Evolutionary conservation across 495 filamentous ascomycete species (phyloP).

Genomic region (Lophium mytilinum): DNA sequence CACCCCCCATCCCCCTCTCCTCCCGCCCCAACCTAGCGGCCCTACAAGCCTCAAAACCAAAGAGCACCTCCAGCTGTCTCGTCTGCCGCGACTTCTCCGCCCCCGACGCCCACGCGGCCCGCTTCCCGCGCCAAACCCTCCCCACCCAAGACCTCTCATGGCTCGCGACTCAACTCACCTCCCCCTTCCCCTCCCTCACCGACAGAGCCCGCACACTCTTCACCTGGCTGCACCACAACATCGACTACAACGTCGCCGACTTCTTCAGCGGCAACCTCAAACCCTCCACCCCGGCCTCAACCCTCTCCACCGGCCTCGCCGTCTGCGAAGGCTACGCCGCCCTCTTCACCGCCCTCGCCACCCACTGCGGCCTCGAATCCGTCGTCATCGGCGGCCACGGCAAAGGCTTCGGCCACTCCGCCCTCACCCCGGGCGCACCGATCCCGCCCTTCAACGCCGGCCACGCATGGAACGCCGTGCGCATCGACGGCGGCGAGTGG

Average conservation of each 20-base stretch:
- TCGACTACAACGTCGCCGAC: constrained; percentile 68
- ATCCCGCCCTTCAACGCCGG: constrained; percentile 51
- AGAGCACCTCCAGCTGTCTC: constrained; percentile 47
- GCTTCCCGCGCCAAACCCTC: constrained; percentile 61
- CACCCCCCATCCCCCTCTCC: constrained; percentile 49
- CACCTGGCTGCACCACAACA: constrained; percentile 91
- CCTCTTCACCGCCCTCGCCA: constrained; percentile 68
- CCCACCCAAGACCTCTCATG: constrained; percentile 57
- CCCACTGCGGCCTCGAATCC: constrained; percentile 62
- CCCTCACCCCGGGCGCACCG: constrained; percentile 45
- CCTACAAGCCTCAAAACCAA: constrained; percentile 48
- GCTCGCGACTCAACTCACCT: constrained; percentile 68
- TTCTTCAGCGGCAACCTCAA: constrained; percentile 66
- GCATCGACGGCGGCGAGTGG: constrained; percentile 78
- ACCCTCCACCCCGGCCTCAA: constrained; percentile 57
- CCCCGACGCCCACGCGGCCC: constrained; percentile 70
- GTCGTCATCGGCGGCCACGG: constrained; percentile 70
- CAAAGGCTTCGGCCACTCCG: constrained; percentile 69
- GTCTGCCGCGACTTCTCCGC: constrained; percentile 79
- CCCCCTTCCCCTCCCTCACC: constrained; percentile 68
- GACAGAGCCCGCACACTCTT: constrained; percentile 91
- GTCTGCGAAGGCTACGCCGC: constrained; percentile 89
- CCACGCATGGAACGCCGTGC: constrained; percentile 92
- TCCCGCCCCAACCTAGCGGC: constrained; percentile 53
- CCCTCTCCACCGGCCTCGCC: constrained; percentile 64